phyloP scores from a whole-genome alignment of 768 basidiomycete species.

The Rhodotorula kratochvilovae region DNA sequence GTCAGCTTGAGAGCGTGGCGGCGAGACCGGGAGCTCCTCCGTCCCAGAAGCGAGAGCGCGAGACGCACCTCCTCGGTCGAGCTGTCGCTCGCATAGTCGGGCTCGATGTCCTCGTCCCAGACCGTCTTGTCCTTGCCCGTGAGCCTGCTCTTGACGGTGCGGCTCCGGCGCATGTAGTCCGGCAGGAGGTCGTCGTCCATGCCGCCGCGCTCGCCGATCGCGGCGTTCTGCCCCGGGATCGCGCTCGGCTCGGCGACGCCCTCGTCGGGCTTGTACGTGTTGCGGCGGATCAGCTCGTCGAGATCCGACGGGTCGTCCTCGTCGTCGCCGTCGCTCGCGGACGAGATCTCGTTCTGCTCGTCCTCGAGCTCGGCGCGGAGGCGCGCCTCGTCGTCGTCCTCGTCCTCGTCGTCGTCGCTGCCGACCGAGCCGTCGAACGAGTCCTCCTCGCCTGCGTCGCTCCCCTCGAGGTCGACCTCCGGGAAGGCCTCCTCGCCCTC shows the following conservation, averaged over 20 bases:
- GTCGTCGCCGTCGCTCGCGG: conserved; percentile 45
- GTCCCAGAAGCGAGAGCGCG: background rate
- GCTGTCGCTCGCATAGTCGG: conserved; percentile 84
- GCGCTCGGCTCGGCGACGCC: conserved; percentile 29
- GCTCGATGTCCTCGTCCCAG: conserved; percentile 63
- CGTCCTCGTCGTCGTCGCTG: conserved; percentile 45
- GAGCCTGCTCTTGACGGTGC: conserved; percentile 68
- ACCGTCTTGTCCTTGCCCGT: conserved; percentile 55
- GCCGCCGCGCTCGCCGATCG: background rate
- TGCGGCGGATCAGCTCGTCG: conserved; percentile 43
- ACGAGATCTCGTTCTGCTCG: conserved; percentile 40
- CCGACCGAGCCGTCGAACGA: conserved; percentile 46
- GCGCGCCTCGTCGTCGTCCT: conserved; percentile 36
- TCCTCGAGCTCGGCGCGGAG: conserved; percentile 46
- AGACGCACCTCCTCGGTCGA: conserved; percentile 79
- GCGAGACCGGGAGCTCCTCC: conserved; percentile 8
- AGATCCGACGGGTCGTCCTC: conserved; percentile 49
- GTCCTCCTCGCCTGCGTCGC: conserved; percentile 50
- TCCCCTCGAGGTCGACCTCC: conserved; percentile 38
- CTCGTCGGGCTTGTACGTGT: conserved; percentile 43
- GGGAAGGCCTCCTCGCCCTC: conserved; percentile 37
- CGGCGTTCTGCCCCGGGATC: conserved; percentile 14
- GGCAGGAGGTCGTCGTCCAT: conserved; percentile 14
- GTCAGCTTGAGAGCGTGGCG: background rate
- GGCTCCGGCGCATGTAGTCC: conserved; percentile 58